These are phyloP conservation scores for Collybia sp. DNA, from an alignment of 768 basidiomycete genomes.

Conservation along the genomic window DNA sequence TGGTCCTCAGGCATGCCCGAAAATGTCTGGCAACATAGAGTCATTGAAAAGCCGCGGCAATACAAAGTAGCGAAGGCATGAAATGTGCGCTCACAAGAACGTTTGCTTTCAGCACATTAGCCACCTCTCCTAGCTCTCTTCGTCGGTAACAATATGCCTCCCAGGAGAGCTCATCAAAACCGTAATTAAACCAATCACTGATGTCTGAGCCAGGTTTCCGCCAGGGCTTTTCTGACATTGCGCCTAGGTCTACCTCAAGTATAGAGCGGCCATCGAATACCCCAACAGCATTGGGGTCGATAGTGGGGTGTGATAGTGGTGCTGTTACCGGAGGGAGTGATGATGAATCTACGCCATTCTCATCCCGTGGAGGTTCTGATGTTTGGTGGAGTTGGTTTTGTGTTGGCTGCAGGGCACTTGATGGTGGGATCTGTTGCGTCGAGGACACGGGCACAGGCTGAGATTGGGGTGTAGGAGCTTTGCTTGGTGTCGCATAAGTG, in stretches of 20 bases:
- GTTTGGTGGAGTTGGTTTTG: conserved; percentile 13
- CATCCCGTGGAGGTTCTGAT: conserved; percentile 13
- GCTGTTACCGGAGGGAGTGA: conserved; percentile 64
- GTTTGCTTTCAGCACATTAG: conserved; percentile 75
- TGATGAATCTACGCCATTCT: conserved; percentile 59
- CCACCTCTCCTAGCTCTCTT: conserved; percentile 75
- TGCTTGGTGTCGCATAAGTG: conserved; percentile 17
- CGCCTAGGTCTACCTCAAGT: conserved; percentile 76
- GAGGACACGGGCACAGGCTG: conserved; percentile 11
- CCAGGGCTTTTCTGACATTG: conserved; percentile 85
- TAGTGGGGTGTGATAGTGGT: conserved; percentile 74
- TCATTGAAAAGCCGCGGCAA: background rate
- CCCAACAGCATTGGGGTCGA: conserved; percentile 66
- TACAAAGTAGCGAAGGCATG: background rate
- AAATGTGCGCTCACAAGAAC: conserved; percentile 56
- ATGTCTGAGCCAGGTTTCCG: conserved; percentile 87
- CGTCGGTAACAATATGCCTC: conserved; percentile 86
- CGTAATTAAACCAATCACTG: conserved; percentile 99
- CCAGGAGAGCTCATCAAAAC: conserved; percentile 97
- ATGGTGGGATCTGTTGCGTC: conserved; percentile 12
- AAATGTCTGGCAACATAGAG: conserved; percentile 52
- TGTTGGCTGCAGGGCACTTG: conserved; percentile 5
- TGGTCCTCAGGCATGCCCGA: conserved; percentile 81
- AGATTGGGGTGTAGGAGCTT: conserved; percentile 9
- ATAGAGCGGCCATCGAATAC: conserved; percentile 73